Conservation (phyloP, 1,139 yeast species). For the Ashbya aceris region DNA sequence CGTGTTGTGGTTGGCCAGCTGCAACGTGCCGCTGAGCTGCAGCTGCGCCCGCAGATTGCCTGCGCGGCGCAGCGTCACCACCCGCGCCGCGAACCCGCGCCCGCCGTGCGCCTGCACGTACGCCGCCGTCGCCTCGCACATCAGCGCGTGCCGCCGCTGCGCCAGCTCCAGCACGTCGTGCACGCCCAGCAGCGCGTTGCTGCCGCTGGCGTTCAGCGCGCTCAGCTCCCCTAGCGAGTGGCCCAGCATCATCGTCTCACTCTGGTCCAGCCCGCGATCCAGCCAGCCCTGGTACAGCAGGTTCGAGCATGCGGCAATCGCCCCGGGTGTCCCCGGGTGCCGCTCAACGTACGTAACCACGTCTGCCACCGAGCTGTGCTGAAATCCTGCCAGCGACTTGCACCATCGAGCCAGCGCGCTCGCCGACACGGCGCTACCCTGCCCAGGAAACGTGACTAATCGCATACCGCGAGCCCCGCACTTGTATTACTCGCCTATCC, state of each 20-base stretch:
- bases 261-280: background rate
- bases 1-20: slow-evolving; percentile 28
- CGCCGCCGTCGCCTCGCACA: slow-evolving; percentile 24
- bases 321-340: slow-evolving; percentile 25
- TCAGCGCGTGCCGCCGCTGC: slow-evolving; percentile 25
- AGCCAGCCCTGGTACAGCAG: slow-evolving; percentile 21
- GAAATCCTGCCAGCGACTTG: slow-evolving; percentile 8
- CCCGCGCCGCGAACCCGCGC: slow-evolving; percentile 9
- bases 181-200: slow-evolving; percentile 35
- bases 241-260: slow-evolving; percentile 32
- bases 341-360: slow-evolving; percentile 17
- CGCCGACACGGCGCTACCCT: slow-evolving; percentile 25
- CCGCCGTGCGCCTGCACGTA: slow-evolving; percentile 21
- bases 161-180: slow-evolving; percentile 27
- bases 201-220: slow-evolving; percentile 31
- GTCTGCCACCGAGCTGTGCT: slow-evolving; percentile 10
- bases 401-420: slow-evolving; percentile 20
- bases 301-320: slow-evolving; percentile 26
- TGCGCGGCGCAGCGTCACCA: slow-evolving; percentile 22
- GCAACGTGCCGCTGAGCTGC: slow-evolving; percentile 13
- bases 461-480: background rate
- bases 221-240: slow-evolving; percentile 55
- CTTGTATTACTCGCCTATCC: too few species aligned
- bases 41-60: slow-evolving; percentile 22
- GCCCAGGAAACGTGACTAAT: slow-evolving; percentile 29